Evolutionary conservation across 148 eudicot species (phyloP).

Genomic region (Rhododendron henanense): DNA sequence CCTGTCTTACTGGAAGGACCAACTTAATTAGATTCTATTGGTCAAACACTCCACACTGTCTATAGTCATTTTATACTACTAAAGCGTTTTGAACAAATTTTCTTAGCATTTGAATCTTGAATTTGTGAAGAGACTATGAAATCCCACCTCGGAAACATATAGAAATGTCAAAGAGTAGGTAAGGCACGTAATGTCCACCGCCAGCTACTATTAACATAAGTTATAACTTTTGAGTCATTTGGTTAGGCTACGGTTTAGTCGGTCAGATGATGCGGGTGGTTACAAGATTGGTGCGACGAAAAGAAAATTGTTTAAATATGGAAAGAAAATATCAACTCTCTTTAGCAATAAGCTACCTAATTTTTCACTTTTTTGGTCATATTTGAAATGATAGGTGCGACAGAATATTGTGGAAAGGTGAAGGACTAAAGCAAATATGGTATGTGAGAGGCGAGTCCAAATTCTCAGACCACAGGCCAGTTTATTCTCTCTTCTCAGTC

Average conservation of each 20-base stretch:
- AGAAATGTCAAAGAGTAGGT: too few species aligned
- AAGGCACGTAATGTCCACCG: too few species aligned
- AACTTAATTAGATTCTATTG: background rate
- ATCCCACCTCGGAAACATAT: background rate
- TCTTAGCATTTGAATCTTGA: too few species aligned
- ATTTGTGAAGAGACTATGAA: background rate
- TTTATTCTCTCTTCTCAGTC: slow-evolving; percentile 51
- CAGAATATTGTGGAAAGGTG: slow-evolving; percentile 74
- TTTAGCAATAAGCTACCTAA: background rate
- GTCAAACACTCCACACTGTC: background rate
- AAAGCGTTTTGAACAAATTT: background rate
- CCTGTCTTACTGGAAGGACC: background rate
- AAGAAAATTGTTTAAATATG: too few species aligned
- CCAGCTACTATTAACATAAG: too few species aligned
- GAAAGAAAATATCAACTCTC: too few species aligned
- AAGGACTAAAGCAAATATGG: slow-evolving; percentile 58
- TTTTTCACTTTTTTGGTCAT: background rate
- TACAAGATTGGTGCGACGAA: too few species aligned
- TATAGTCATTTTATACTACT: background rate
- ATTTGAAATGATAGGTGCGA: slow-evolving; percentile 48
- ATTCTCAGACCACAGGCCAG: slow-evolving; percentile 76
- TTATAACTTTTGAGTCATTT: too few species aligned
- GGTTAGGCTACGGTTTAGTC: too few species aligned
- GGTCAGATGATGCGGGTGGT: too few species aligned
- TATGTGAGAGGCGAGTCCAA: slow-evolving; percentile 60